phyloP scores from a whole-genome alignment of 805 yeast genomes.

The Lachancea mirantina region DNA sequence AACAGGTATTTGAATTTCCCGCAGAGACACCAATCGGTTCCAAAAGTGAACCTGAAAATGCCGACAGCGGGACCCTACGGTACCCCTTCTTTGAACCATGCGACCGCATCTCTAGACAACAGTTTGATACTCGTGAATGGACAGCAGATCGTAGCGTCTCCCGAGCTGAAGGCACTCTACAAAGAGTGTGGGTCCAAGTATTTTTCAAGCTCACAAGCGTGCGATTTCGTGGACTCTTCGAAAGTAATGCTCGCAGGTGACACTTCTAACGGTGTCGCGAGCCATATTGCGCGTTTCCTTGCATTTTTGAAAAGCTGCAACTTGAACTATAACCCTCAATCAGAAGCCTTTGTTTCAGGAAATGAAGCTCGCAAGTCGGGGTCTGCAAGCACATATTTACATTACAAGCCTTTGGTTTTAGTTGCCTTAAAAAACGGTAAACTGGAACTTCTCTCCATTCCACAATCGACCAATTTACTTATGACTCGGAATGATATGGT shows the following conservation, averaged over 20 bases:
- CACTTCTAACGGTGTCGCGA: constrained; percentile 9
- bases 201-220: constrained; percentile 43
- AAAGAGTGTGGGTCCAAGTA: constrained; percentile 42
- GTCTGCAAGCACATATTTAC: constrained; percentile 24
- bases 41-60: constrained; percentile 2
- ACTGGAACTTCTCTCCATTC: constrained; percentile 62
- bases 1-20: constrained; percentile 4
- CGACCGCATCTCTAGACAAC: constrained; percentile 43
- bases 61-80: constrained; percentile 1
- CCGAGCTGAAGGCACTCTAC: constrained; percentile 45
- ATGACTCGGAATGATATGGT: constrained; percentile 59
- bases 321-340: constrained; percentile 36
- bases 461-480: constrained; percentile 53
- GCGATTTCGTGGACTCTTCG: constrained; percentile 34
- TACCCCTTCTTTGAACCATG: constrained; percentile 8
- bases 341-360: constrained; percentile 28
- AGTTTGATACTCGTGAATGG: constrained; percentile 49
- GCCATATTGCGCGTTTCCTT: constrained; percentile 25
- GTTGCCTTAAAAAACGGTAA: constrained; percentile 59
- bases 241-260: constrained; percentile 21
- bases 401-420: constrained; percentile 33
- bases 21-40: constrained; percentile 7
- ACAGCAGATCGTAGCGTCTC: constrained; percentile 52
- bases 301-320: constrained; percentile 38
- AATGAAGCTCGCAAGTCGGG: constrained; percentile 17